Percentiles rank a stretch among this genome's conserved stretches.
These are phyloP conservation scores for Larix sibirica DNA, from an alignment of 83 land plant genomes.

Conservation along the genomic window DNA sequence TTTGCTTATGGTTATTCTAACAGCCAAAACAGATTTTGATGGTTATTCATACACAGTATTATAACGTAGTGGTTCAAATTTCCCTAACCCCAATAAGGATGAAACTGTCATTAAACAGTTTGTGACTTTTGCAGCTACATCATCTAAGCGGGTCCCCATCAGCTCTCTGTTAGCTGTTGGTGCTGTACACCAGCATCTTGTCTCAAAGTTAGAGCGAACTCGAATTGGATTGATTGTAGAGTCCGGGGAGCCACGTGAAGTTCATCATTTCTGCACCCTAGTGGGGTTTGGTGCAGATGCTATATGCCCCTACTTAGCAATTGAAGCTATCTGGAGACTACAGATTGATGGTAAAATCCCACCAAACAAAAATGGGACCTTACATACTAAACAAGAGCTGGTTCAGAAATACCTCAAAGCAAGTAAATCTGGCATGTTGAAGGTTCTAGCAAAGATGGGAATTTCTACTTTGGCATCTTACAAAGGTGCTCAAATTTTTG, in stretches of 20 bases:
- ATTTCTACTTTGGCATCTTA: conserved; percentile 98
- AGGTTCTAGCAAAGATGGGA: conserved; percentile 99
- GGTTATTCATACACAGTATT: no score
- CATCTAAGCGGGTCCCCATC: conserved; percentile 83
- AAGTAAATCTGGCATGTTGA: conserved; percentile 95
- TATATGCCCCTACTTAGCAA: conserved; percentile 94
- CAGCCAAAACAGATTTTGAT: no score
- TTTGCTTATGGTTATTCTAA: no score
- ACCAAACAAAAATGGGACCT: conserved; percentile 69
- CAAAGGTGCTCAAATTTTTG: conserved; percentile 99
- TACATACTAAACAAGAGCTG: conserved; percentile 70
- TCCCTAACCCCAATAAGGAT: background rate
- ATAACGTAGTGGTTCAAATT: no score
- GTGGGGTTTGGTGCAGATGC: conserved; percentile 99
- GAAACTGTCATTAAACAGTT: background rate
- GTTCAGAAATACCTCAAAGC: conserved; percentile 87
- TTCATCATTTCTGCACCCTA: conserved; percentile 97
- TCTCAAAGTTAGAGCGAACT: conserved; percentile 90
- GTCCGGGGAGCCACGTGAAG: conserved; percentile 98
- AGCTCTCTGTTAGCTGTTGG: conserved; percentile 98
- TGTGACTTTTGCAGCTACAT: conserved; percentile 59
- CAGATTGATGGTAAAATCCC: conserved; percentile 95
- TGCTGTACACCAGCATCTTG: conserved; percentile 97
- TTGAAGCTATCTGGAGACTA: conserved; percentile 92
- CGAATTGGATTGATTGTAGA: conserved; percentile 87